Base-by-base conservation (phyloP, 306 rosid species). In the Malus fusca region DNA sequence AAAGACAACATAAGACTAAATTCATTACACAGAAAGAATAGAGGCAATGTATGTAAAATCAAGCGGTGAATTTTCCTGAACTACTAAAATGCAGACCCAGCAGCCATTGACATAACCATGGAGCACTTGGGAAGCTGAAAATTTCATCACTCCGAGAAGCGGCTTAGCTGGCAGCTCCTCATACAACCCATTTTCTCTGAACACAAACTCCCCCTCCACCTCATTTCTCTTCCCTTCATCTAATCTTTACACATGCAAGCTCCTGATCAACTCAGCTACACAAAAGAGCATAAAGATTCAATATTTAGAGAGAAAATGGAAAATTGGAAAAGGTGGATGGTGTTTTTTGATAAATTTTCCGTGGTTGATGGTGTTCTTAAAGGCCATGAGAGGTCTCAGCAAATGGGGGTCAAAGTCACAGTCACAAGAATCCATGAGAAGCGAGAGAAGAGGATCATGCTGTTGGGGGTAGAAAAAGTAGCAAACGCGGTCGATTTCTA, bases 51-150 rank as follows among this genome's bases (percentile, higher is more conserved):
- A 73, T 75, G 80, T 71, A 62, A 65, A 75, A 66, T 48, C 84
- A 81, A 84, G 90, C 14, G 30, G 51, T 23, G 69, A 83, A 87
- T 66, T 73, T 58, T 78, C 76, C 40, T 86, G 89, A 87, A 85
- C 89, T 3, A 93, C 93, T 51, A 91, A 85, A 65, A 86, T 72
- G 77, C 94, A 91, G 61, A 80, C 79, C 97, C 94, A 91, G 44
- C 84, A 86, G 9, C 97, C 93, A 84, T 86, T 78, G 70, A 65
- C 80, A 81, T 78, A 72, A 23, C 97, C 92, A 78, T 84, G 73
- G 82, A 8, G 66, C 59, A 86, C 85, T 59, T 81, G 30, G 30
- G 83, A 66, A 73, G 69, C 81, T 55, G 22, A 69, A 76, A 79
- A 66, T 33, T 86, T 80, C 66, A 64, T 64, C 69, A 73, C 80